Percentiles rank a stretch among this genome's conserved stretches.
Conservation (phyloP, 2,329 filamentous ascomycete genomes). For the Pseudocercospora cruenta region DNA sequence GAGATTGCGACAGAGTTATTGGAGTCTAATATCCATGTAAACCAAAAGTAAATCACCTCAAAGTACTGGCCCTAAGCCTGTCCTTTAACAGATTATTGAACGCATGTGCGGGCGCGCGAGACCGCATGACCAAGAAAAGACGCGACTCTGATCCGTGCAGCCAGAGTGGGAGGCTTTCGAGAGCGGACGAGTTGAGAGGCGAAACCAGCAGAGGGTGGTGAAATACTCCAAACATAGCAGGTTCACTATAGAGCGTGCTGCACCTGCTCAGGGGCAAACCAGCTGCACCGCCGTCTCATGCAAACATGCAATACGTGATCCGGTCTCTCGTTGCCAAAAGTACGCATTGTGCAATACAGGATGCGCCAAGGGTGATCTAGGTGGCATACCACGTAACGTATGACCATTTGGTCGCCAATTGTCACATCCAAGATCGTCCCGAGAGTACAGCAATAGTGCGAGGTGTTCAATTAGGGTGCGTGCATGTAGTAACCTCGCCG, state of each 20-base stretch:
- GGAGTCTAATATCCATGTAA: slow-evolving; percentile 1
- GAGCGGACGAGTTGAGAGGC: no score
- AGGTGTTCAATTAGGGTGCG: neutral
- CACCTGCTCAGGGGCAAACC: no score
- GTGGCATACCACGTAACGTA: neutral
- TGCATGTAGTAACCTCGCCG: neutral
- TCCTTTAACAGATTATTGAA: neutral
- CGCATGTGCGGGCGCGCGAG: neutral
- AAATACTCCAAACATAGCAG: no score
- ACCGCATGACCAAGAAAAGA: no score
- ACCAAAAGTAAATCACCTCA: neutral
- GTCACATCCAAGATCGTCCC: neutral
- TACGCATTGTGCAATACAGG: neutral
- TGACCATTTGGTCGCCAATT: neutral
- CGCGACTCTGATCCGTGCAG: no score
- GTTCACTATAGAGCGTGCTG: no score
- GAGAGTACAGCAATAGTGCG: neutral
- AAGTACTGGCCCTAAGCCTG: neutral
- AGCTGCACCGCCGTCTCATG: neutral
- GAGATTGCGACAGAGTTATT: neutral
- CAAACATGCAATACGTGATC: neutral
- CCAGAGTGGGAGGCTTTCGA: no score
- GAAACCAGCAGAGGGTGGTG: no score
- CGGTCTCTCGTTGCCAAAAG: neutral
- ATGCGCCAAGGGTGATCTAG: neutral